phyloP scores from a whole-genome alignment of 2,329 filamentous ascomycete species.

The Rutstroemia sp. region DNA sequence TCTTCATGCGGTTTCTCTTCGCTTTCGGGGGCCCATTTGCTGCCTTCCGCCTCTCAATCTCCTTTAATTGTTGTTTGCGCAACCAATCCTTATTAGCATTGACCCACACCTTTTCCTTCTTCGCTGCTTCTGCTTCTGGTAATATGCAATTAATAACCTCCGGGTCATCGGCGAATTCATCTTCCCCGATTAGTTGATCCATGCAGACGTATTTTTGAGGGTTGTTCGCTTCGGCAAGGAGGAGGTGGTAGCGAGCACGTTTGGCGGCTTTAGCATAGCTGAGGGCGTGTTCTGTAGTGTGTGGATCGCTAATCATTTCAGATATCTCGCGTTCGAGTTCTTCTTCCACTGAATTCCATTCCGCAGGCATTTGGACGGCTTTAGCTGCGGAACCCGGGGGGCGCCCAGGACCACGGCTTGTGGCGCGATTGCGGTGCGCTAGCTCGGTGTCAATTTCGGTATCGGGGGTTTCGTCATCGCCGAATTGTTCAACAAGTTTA shows the following conservation, averaged over 20 bases:
- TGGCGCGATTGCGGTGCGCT: constrained; percentile 7
- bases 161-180: constrained; percentile 83
- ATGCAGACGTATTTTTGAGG: constrained; percentile 45
- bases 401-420: constrained; percentile 25
- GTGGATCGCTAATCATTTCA: constrained; percentile 57
- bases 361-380: constrained; percentile 37
- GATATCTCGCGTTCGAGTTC: constrained; percentile 64
- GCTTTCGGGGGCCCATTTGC: constrained; percentile 47
- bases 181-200: constrained; percentile 61
- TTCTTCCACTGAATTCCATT: constrained; percentile 54
- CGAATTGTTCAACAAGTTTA: constrained; percentile 38
- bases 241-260: constrained; percentile 45
- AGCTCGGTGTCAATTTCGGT: constrained; percentile 8
- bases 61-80: constrained; percentile 76
- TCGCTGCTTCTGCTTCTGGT: constrained; percentile 61
- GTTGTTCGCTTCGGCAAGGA: constrained; percentile 42
- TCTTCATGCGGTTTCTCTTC: constrained; percentile 47
- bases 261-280: constrained; percentile 51
- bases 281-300: constrained; percentile 48
- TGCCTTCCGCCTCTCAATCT: constrained; percentile 63
- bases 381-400: constrained; percentile 14
- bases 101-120: constrained; percentile 91
- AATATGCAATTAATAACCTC: constrained; percentile 80
- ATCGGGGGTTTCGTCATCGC: constrained; percentile 23
- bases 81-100: constrained; percentile 93